phyloP scores from a whole-genome alignment of 1,139 yeast genomes.

The Suhomyces panamericanus region DNA sequence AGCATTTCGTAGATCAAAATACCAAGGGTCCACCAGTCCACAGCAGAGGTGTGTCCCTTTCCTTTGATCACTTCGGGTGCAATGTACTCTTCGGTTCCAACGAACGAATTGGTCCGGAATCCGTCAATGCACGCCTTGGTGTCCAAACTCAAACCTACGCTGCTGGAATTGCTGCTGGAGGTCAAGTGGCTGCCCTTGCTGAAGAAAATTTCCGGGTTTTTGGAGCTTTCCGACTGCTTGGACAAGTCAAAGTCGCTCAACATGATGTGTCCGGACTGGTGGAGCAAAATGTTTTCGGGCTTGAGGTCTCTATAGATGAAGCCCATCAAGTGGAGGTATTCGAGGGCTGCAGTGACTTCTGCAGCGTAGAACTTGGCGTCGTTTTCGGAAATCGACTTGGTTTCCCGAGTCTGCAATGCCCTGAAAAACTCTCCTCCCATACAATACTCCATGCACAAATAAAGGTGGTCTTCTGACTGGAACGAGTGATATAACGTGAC shows the following conservation, averaged over 20 bases:
- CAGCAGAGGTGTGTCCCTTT: slow-evolving; percentile 96
- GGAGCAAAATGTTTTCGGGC: slow-evolving; percentile 90
- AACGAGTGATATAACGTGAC: slow-evolving; percentile 95
- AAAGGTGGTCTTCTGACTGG: slow-evolving; percentile 90
- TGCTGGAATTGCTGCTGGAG: slow-evolving; percentile 18
- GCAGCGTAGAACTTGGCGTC: slow-evolving; percentile 96
- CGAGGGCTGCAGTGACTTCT: slow-evolving; percentile 96
- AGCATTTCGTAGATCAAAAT: slow-evolving; percentile 90
- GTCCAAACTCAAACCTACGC: slow-evolving; percentile 54
- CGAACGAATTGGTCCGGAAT: slow-evolving; percentile 93
- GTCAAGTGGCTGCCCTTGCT: slow-evolving; percentile 28
- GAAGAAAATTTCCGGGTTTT: slow-evolving; percentile 51
- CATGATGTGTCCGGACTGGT: slow-evolving; percentile 98
- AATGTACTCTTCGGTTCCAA: slow-evolving; percentile 96
- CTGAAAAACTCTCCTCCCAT: slow-evolving; percentile 99
- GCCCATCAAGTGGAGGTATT: slow-evolving; percentile 93
- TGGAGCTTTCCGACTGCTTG: slow-evolving; percentile 76
- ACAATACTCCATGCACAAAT: slow-evolving; percentile 97
- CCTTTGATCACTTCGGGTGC: slow-evolving; percentile 98
- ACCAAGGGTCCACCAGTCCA: slow-evolving; percentile 99
- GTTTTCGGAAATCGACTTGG: slow-evolving; percentile 80
- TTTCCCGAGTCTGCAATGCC: slow-evolving; percentile 87
- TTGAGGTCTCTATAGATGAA: slow-evolving; percentile 92
- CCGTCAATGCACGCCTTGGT: slow-evolving; percentile 95
- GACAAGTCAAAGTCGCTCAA: slow-evolving; percentile 94